Evolutionary conservation across 306 rosid species (phyloP).

Genomic region (Trifolium pratense): DNA sequence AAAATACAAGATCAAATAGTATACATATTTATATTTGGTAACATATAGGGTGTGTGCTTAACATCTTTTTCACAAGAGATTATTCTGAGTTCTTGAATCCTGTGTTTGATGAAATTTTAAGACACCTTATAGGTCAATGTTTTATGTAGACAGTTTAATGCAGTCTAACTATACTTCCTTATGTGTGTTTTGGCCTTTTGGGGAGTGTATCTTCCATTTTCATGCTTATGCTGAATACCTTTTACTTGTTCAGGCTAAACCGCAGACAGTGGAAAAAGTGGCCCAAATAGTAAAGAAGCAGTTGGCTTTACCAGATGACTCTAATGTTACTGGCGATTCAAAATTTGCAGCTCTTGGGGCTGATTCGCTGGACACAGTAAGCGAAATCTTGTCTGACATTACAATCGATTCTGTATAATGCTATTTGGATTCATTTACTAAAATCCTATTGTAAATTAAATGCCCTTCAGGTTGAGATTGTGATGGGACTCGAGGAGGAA

Average conservation of each 20-base stretch:
- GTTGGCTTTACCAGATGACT: constrained; percentile 66
- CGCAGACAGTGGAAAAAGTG: constrained; percentile 70
- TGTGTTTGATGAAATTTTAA: constrained; percentile 6
- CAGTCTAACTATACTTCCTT: constrained; percentile 10
- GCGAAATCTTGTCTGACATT: not conserved
- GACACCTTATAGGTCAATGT: constrained; percentile 7
- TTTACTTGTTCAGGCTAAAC: constrained; percentile 71
- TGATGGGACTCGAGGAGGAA: constrained; percentile 86
- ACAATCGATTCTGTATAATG: not conserved
- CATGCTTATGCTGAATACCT: constrained; percentile 17
- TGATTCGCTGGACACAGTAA: constrained; percentile 88
- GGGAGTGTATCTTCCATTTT: not conserved
- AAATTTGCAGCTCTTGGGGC: constrained; percentile 78
- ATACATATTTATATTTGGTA: not conserved
- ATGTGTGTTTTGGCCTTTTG: not conserved
- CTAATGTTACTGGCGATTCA: constrained; percentile 58
- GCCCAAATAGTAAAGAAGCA: constrained; percentile 70
- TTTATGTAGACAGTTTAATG: not conserved
- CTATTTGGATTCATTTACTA: not conserved
- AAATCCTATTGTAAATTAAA: too few relatives aligned
- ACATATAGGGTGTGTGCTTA: not conserved
- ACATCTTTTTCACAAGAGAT: not conserved
- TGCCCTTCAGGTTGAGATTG: constrained; percentile 66
- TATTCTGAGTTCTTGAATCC: constrained; percentile 10
- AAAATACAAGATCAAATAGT: constrained; percentile 4